Percentiles rank a stretch among this genome's conserved stretches.
phyloP scores from a whole-genome alignment of 345 rosid species.

The Ricinus communis region DNA sequence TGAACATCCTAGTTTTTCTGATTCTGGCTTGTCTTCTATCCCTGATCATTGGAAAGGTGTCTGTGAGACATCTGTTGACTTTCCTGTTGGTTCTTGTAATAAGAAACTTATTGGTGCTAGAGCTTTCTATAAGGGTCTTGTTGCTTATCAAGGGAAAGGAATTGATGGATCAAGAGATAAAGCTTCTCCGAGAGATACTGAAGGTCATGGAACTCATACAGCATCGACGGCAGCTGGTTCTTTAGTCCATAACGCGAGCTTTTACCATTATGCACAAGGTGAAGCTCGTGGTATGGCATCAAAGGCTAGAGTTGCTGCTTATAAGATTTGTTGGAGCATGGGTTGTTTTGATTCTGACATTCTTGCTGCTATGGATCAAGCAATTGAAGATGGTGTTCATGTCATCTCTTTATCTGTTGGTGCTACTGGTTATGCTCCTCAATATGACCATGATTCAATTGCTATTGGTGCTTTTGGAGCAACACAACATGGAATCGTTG shows the following conservation, averaged over 20 bases:
- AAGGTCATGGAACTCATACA: constrained; percentile 89
- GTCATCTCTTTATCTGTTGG: constrained; percentile 88
- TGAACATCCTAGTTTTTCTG: constrained; percentile 65
- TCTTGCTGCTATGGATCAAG: constrained; percentile 92
- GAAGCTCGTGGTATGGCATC: constrained; percentile 90
- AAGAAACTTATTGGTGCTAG: constrained; percentile 83
- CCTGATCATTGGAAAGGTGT: constrained; percentile 66
- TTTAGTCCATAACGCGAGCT: constrained; percentile 58
- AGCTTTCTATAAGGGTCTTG: constrained; percentile 59
- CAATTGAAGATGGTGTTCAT: constrained; percentile 74
- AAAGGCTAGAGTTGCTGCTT: constrained; percentile 77
- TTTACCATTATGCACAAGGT: constrained; percentile 59
- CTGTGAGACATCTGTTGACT: constrained; percentile 60
- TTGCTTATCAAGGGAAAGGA: constrained; percentile 34
- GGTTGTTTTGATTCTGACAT: constrained; percentile 92
- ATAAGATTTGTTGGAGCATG: constrained; percentile 76
- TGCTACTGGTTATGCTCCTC: constrained; percentile 67
- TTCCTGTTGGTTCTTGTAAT: constrained; percentile 65
- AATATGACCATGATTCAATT: constrained; percentile 67
- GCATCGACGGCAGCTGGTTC: constrained; percentile 89
- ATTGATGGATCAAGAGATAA: constrained; percentile 50
- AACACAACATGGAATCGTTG: constrained; percentile 53
- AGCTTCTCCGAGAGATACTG: constrained; percentile 74
- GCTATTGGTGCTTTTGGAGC: constrained; percentile 87
- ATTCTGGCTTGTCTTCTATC: constrained; percentile 44